A percentile compares a stretch with the other conserved stretches of the same genome.
These are phyloP conservation scores for Calonectria ilicicola DNA, from an alignment of 2,329 filamentous ascomycete species.

Conservation along the genomic window DNA sequence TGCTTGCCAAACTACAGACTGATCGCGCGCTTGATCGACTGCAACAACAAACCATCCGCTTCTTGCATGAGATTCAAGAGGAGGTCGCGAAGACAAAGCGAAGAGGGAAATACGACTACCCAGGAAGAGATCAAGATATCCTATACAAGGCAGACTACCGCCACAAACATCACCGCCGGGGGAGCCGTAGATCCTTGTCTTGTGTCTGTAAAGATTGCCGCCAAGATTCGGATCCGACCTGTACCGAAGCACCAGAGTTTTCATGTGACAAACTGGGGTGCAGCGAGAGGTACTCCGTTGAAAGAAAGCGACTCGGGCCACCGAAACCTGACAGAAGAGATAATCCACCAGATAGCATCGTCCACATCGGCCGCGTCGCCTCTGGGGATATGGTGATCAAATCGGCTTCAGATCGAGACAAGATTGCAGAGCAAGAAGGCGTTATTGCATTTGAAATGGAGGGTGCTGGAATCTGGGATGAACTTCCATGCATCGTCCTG, in stretches of 20 bases:
- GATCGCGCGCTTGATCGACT: background rate
- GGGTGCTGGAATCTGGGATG: background rate
- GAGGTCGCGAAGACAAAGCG: background rate
- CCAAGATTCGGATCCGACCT: background rate
- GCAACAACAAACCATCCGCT: background rate
- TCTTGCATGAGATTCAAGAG: background rate
- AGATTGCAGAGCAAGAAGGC: background rate
- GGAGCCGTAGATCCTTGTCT: no score
- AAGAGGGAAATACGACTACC: slow-evolving; percentile 37
- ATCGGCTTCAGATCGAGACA: background rate
- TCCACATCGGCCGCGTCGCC: background rate
- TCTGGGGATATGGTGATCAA: background rate
- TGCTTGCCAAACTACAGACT: slow-evolving; percentile 41
- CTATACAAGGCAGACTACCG: slow-evolving; percentile 46
- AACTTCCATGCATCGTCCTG: background rate
- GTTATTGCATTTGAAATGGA: background rate
- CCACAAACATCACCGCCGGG: slow-evolving; percentile 45
- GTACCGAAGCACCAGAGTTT: background rate
- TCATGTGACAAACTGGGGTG: background rate
- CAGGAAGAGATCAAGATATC: slow-evolving; percentile 42
- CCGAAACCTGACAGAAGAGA: background rate
- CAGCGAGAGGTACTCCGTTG: background rate
- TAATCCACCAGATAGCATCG: background rate
- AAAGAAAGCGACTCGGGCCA: background rate
- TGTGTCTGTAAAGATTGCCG: background rate